Conservation (phyloP, 768 basidiomycete species). For the Arthromyces matolae region DNA sequence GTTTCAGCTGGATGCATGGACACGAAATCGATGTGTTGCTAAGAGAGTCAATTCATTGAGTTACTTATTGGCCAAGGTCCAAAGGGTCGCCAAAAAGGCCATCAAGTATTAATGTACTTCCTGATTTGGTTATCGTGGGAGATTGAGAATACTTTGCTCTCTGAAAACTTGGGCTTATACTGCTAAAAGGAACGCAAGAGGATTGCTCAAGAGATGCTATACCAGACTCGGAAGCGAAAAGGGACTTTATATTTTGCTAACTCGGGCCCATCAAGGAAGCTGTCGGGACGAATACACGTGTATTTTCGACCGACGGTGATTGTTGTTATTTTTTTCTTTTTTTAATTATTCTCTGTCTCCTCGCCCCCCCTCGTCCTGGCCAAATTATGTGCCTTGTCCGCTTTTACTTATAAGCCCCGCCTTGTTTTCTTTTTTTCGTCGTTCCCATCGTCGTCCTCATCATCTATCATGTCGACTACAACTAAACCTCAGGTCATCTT, state of each 20-base stretch:
- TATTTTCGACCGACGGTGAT: conserved; percentile 62
- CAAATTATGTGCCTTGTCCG: conserved; percentile 25
- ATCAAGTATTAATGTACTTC: no score
- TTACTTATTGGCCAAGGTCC: no score
- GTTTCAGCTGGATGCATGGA: no score
- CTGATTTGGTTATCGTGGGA: no score
- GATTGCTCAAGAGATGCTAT: not conserved
- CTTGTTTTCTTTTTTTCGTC: conserved; percentile 1
- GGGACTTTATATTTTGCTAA: no score
- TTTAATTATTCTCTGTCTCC: no score
- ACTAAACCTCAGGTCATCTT: conserved; percentile 62
- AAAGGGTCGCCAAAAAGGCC: no score
- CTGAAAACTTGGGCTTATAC: not conserved
- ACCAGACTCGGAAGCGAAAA: conserved; percentile 6
- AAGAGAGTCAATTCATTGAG: no score
- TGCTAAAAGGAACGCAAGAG: not conserved
- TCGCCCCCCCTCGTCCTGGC: no score
- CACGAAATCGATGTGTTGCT: no score
- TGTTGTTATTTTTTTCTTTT: conserved; percentile 50
- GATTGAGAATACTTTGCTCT: no score
- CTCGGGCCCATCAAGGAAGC: no score
- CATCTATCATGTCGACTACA: conserved; percentile 14
- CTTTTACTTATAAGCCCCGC: not conserved
- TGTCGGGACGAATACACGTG: conserved; percentile 72
- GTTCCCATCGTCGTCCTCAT: conserved; percentile 12